These are phyloP conservation scores for Cladosporium sp. DNA, from an alignment of 2,329 filamentous ascomycete genomes.

Conservation along the genomic window DNA sequence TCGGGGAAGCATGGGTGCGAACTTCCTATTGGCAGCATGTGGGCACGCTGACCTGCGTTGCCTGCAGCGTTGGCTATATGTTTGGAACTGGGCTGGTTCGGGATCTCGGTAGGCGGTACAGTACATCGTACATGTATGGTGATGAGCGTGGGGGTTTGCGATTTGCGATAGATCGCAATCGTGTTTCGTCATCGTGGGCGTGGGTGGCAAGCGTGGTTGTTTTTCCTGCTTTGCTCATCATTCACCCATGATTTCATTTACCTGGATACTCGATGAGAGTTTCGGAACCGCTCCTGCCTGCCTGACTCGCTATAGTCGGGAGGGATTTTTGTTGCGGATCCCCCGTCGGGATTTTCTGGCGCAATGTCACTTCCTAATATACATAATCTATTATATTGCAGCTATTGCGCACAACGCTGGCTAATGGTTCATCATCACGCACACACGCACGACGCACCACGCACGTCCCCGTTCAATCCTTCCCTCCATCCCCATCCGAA, in stretches of 20 bases:
- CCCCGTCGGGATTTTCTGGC: neutral
- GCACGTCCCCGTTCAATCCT: neutral
- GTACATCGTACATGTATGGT: neutral
- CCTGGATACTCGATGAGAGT: neutral
- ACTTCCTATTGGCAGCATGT: conserved; percentile 4
- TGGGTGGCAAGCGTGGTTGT: neutral
- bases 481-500: neutral
- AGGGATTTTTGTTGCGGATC: no score
- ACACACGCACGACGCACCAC: no score
- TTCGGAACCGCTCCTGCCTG: neutral
- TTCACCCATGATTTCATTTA: no score
- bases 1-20: neutral
- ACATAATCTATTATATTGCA: neutral
- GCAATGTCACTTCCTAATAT: neutral
- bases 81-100: neutral
- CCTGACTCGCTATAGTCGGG: neutral
- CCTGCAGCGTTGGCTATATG: neutral
- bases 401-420: neutral
- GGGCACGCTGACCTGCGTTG: neutral
- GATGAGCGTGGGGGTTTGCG: neutral
- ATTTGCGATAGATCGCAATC: neutral
- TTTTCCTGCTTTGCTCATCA: neutral
- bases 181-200: neutral
- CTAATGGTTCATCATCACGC: neutral
- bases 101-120: neutral